phyloP scores from a whole-genome alignment of 805 yeast genomes.

The Scheffersomyces amazonensis region DNA sequence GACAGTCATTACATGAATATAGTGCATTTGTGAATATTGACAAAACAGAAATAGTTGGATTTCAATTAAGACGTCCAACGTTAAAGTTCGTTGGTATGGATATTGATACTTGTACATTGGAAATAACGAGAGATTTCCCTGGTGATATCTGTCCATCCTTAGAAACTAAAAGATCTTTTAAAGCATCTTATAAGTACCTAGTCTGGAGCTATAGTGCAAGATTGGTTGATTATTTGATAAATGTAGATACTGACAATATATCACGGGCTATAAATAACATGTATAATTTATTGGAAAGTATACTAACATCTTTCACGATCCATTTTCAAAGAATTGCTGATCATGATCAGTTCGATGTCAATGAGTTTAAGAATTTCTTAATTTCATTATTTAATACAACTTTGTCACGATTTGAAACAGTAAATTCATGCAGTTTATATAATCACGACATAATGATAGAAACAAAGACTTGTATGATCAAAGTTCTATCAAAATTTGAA shows the following conservation, averaged over 20 bases:
- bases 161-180: constrained; percentile 13
- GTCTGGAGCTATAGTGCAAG: constrained; percentile 18
- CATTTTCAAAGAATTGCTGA: not conserved
- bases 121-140: constrained; percentile 11
- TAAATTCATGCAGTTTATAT: constrained; percentile 8
- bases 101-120: constrained; percentile 19
- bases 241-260: constrained; percentile 11
- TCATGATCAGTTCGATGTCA: constrained; percentile 2
- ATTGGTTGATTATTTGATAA: constrained; percentile 16
- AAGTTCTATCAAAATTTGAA: not conserved
- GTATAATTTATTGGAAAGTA: not conserved
- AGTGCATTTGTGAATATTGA: constrained; percentile 35
- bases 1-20: constrained; percentile 17
- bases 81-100: constrained; percentile 30
- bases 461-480: constrained; percentile 5
- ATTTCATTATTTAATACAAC: constrained; percentile 11
- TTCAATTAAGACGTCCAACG: constrained; percentile 6
- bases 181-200: constrained; percentile 16
- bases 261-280: constrained; percentile 12
- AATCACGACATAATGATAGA: constrained; percentile 6
- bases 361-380: constrained; percentile 10
- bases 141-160: constrained; percentile 7
- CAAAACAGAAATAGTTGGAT: constrained; percentile 19
- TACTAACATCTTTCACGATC: not conserved
- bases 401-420: constrained; percentile 8